Evolutionary conservation across 768 basidiomycete genomes (phyloP), one percentile per base, ranked within the genome.

Genomic region (Holtermannia corniformis): DNA sequence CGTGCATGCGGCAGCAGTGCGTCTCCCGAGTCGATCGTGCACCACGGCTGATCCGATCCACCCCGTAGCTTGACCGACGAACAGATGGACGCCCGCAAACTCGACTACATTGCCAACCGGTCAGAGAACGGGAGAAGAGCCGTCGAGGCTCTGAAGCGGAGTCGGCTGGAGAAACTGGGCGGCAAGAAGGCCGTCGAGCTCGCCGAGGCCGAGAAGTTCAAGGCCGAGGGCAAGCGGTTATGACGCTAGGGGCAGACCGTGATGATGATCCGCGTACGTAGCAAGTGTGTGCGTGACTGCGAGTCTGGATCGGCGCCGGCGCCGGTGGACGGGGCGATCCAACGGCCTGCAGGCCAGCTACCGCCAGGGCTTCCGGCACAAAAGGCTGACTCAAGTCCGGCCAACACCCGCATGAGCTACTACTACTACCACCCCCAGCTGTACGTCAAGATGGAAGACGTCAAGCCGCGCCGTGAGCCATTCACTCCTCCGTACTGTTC

Each of bases 1-100:
- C 47, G 25, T 69, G 67, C 47, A 61, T 69, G 57, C 47, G 53
- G 25, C 59, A 62, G 12, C 62, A 66, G 65, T 67, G 22, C 59
- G 62, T 58, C 11, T 3, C 0, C 40, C 24, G 40, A 28, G 37
- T 32, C 24, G 50, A 19, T 55, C 4, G 41, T 25, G 23, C 12
- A 32, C 26, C 10, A 26, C 7, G 10, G 44, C 47, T 54, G 47
- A 49, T n/a, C n/a, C 28, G 21, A 11, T n/a, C 26, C 22, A 52
- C 28, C 7, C 14, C 3, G 3, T 45, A 64, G 63, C 26, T 58
- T 64, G 57, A 61, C 63, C 10, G 47, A 58, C 45, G 60, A 60
- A 12, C 19, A 58, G 19, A 45, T 64, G 26, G 65, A 67, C 44
- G 55, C 56, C 16, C 47, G 62, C 47, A 62, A 59, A 48, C 47